A percentile compares a stretch with the other conserved stretches of the same genome.
Conservation (phyloP, 1,284 basidiomycete genomes). For the Cystobasidiaceae sp. region DNA sequence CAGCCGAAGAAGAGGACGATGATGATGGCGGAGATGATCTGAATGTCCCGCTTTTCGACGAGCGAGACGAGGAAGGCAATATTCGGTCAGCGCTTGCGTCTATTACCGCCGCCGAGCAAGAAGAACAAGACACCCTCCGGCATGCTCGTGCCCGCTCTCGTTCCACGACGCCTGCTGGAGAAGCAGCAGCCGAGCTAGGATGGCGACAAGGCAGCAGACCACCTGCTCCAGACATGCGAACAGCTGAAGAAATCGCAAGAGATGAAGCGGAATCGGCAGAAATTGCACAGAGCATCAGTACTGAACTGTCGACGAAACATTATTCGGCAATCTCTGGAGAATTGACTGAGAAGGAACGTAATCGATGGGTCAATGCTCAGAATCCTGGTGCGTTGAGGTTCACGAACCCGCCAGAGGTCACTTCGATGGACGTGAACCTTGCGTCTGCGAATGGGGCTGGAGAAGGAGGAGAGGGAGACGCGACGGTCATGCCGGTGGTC, state of each 20-base stretch:
- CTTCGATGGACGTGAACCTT: neutral
- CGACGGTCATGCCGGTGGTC: constrained; percentile 7
- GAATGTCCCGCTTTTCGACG: constrained; percentile 58
- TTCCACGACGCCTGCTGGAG: no score
- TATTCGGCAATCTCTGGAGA: constrained; percentile 25
- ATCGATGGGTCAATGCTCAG: constrained; percentile 3
- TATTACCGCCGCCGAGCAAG: constrained; percentile 26
- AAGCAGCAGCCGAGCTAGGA: neutral
- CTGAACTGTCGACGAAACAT: constrained; percentile 20
- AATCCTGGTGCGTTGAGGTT: neutral
- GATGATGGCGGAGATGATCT: constrained; percentile 55
- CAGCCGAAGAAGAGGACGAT: constrained; percentile 34
- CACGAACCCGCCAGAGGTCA: no score
- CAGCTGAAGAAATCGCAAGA: constrained; percentile 40
- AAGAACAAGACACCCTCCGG: neutral
- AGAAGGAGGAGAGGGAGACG: neutral
- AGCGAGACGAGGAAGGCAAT: constrained; percentile 49
- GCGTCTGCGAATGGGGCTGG: no score
- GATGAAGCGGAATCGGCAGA: constrained; percentile 25
- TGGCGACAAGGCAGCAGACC: constrained; percentile 28
- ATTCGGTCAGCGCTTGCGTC: constrained; percentile 17
- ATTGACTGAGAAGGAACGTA: constrained; percentile 19
- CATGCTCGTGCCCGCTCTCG: neutral
- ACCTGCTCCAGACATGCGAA: constrained; percentile 37
- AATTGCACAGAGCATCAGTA: constrained; percentile 31